A percentile compares a stretch with the other conserved stretches of the same genome.
These are phyloP conservation scores for Sporothrix humicola DNA, from an alignment of 2,329 filamentous ascomycete species.

Conservation along the genomic window DNA sequence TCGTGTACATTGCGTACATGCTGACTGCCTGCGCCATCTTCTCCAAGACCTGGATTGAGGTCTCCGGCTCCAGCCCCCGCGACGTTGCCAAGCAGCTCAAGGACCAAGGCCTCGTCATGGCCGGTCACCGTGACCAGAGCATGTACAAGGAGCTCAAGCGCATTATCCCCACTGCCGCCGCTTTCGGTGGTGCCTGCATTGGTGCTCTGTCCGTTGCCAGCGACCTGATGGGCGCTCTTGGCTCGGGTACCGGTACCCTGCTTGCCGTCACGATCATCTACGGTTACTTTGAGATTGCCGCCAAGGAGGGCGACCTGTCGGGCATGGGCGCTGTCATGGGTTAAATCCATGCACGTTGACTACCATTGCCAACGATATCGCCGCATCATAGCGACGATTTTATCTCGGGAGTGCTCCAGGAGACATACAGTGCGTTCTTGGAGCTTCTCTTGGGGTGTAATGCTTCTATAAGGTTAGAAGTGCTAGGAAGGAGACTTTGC, in stretches of 20 bases:
- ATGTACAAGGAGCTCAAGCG: conserved; percentile 99
- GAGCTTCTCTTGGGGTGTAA: not conserved
- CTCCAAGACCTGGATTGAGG: conserved; percentile 99
- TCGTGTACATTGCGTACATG: conserved; percentile 97
- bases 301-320: conserved; percentile 94
- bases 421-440: not conserved
- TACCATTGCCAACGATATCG: not conserved
- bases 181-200: conserved; percentile 98
- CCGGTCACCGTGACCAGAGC: conserved; percentile 98
- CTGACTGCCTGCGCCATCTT: conserved; percentile 91
- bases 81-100: conserved; percentile 99
- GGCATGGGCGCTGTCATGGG: conserved; percentile 78
- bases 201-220: conserved; percentile 94
- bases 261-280: conserved; percentile 99
- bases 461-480: not conserved
- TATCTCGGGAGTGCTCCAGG: not conserved
- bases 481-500: not conserved
- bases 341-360: conserved; percentile 48
- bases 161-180: conserved; percentile 96
- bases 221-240: conserved; percentile 93
- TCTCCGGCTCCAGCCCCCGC: conserved; percentile 94
- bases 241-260: conserved; percentile 95
- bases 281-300: conserved; percentile 98
- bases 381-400: not conserved
- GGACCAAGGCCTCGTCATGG: conserved; percentile 99